Evolutionary conservation across 768 basidiomycete genomes (phyloP), one percentile per base, ranked within the genome.

Genomic region (Amanita pallidorosea): DNA sequence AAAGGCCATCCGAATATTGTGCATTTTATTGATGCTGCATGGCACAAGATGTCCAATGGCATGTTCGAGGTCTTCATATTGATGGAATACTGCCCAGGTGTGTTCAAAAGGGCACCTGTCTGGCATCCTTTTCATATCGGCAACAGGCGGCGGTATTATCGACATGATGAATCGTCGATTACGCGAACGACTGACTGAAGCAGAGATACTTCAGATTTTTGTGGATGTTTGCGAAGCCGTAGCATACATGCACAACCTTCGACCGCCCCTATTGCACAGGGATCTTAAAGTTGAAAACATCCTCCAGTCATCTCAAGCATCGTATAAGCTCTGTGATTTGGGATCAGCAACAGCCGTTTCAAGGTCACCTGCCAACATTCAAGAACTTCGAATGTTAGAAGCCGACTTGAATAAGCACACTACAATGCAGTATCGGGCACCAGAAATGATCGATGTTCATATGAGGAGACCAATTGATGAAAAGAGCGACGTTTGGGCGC

Each of bases 241-340:
- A 18, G 94, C 91, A 4, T 86, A 80, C 54, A 98, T 99, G 96
- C 96, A 99, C 64, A 85, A 88, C 56, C 79, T 91, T 44, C 80
- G 84, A 20, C 92, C 92, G 4, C 79, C 96, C 18, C 75, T 99
- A 44, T 74, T 99, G 20, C 96, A 99, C 62, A 89, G 96, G 37
- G 96, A 99, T 68, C 80, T 99, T 62, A 99, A 99, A 68, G 94
- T 99, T 31, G 96, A 99, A 65, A 99, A 99, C 66, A 97, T 99
- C 58, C 79, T 99, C 1, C 89, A 95, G 61, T 82, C 91, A 6
- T 83, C 85, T 2, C 65, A 79, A 1, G 83, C 87, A 1, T 82
- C 81, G 0, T 99, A 83, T 76, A 99, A 99, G 65, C 75, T 99
- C 7, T 99, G 96, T 65, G 96, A 99, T 65, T 99, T 99, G 67